phyloP scores from a whole-genome alignment of 2,329 filamentous ascomycete species.

The Cordyceps fumosorosea region DNA sequence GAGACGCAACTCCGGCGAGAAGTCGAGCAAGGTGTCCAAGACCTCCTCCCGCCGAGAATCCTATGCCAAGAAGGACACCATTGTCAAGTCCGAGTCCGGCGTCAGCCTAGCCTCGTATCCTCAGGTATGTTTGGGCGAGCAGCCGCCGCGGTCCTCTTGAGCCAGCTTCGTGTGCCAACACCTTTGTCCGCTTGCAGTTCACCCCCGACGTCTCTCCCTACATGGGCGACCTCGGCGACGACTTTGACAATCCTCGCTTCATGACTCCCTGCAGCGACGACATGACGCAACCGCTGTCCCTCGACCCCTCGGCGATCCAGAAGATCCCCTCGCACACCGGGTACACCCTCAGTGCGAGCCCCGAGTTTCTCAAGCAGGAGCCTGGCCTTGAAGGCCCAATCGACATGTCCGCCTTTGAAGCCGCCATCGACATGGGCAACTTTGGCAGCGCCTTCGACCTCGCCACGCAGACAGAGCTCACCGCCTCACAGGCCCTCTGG shows the following conservation, averaged over 20 bases:
- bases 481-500: conserved; percentile 25
- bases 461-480: conserved; percentile 22
- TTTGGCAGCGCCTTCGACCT: conserved; percentile 27
- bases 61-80: conserved; percentile 27
- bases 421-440: conserved; percentile 32
- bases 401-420: conserved; percentile 34
- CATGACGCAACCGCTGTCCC: conserved; percentile 23
- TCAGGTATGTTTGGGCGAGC: conserved; percentile 21
- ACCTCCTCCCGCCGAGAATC: conserved; percentile 27
- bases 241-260: conserved; percentile 32
- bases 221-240: conserved; percentile 28
- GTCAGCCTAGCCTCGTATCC: conserved; percentile 23
- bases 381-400: conserved; percentile 26
- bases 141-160: conserved; percentile 23
- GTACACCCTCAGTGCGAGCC: conserved; percentile 15
- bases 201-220: conserved; percentile 34
- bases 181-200: conserved; percentile 25
- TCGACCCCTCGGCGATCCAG: conserved; percentile 19
- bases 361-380: conserved; percentile 24
- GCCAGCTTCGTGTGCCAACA: conserved; percentile 19
- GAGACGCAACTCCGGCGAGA: conserved; percentile 37
- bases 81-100: conserved; percentile 35
- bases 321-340: conserved; percentile 12
- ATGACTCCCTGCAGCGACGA: conserved; percentile 52
- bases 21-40: conserved; percentile 39